phyloP scores from a whole-genome alignment of 2,329 filamentous ascomycete species.

The Coniochaeta sp. region DNA sequence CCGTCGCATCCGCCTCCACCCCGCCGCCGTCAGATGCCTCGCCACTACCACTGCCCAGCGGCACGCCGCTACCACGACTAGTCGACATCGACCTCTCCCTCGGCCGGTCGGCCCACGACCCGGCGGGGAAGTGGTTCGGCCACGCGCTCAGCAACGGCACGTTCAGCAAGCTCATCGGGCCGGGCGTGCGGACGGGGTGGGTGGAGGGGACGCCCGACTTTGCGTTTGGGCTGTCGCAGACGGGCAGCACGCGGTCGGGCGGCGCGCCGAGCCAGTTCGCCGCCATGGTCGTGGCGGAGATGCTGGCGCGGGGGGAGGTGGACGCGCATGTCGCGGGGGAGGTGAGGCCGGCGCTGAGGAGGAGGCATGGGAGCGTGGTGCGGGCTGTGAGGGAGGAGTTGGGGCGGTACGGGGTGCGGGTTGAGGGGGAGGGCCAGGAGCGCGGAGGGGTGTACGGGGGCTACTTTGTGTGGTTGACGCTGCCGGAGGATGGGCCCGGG shows the following conservation, averaged over 20 bases:
- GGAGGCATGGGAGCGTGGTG: conserved; percentile 44
- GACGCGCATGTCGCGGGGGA: conserved; percentile 32
- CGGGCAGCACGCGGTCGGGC: conserved; percentile 46
- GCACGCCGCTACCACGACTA: conserved; percentile 56
- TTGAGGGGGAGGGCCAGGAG: conserved; percentile 27
- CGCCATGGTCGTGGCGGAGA: conserved; percentile 41
- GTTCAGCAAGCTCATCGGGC: conserved; percentile 81
- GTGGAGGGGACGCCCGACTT: conserved; percentile 60
- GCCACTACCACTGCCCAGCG: conserved; percentile 27
- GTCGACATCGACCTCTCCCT: conserved; percentile 70
- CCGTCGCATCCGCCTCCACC: conserved; percentile 19
- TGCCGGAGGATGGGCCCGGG: conserved; percentile 45
- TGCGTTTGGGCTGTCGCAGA: conserved; percentile 42
- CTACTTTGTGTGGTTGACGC: conserved; percentile 76
- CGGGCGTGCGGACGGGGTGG: conserved; percentile 85
- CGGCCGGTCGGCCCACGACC: conserved; percentile 36
- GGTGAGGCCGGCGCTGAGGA: conserved; percentile 37
- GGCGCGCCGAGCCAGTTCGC: conserved; percentile 47
- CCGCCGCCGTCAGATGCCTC: conserved; percentile 15
- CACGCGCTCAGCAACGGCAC: conserved; percentile 80
- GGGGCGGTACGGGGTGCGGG: conserved; percentile 51
- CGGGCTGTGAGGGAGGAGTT: conserved; percentile 52
- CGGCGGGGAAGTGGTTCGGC: conserved; percentile 56
- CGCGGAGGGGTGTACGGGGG: conserved; percentile 57
- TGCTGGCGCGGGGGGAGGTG: conserved; percentile 37